Percentiles rank a stretch among this genome's conserved stretches.
phyloP scores from a whole-genome alignment of 225 moss, liverwort and hornwort genomes.

The Neckera pumila region DNA sequence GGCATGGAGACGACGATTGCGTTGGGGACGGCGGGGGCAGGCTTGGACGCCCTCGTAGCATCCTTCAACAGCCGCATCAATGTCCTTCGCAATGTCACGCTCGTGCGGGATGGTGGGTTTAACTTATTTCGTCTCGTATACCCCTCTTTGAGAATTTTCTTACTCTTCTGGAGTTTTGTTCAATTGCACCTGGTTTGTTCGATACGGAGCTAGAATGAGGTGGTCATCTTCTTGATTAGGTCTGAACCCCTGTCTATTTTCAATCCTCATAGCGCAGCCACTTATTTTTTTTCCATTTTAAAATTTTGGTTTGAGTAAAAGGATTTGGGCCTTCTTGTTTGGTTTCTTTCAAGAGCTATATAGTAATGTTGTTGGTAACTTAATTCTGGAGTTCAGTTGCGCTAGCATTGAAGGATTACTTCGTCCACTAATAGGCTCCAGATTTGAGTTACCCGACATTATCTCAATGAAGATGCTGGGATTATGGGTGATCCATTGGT shows the following conservation, averaged over 20 bases:
- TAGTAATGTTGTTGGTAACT: not conserved
- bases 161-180: not conserved
- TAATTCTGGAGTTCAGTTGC: not conserved
- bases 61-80: constrained; percentile 29
- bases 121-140: not conserved
- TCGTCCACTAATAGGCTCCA: not conserved
- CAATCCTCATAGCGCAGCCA: not conserved
- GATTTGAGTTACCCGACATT: not conserved
- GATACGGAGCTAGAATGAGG: not conserved
- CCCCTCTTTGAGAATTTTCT: not conserved
- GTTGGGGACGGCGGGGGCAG: not conserved
- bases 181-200: not conserved
- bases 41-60: constrained; percentile 21
- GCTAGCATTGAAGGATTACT: not conserved
- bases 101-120: constrained; percentile 14
- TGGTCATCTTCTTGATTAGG: not conserved
- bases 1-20: constrained; percentile 1
- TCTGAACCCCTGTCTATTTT: not conserved
- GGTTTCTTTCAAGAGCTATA: not conserved
- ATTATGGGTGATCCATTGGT: not conserved
- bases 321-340: not conserved
- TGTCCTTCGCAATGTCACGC: constrained; percentile 19
- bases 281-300: no score
- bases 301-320: not conserved
- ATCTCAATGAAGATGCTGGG: not conserved